Conservation (phyloP, 306 rosid species). For the Boehmeria nivea region DNA sequence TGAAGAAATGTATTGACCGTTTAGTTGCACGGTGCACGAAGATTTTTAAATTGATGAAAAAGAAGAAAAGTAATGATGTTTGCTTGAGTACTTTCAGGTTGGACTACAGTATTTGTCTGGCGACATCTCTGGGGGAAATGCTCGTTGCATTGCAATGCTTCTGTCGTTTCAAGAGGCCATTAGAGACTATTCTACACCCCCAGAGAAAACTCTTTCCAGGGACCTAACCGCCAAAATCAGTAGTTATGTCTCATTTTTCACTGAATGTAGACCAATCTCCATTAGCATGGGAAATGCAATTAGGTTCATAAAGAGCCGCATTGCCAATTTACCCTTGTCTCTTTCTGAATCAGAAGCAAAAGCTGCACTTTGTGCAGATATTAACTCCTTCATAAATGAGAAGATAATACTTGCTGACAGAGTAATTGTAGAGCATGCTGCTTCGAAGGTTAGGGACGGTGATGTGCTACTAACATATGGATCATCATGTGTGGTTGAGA, state of each 20-base stretch:
- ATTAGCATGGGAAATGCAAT: slow-evolving; percentile 89
- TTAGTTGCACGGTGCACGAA: too few relatives aligned
- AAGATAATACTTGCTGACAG: slow-evolving; percentile 77
- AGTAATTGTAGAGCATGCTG: slow-evolving; percentile 76
- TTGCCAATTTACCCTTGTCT: slow-evolving; percentile 49
- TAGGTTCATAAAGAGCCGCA: slow-evolving; percentile 58
- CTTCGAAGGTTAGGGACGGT: slow-evolving; percentile 65
- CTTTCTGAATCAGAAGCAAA: slow-evolving; percentile 71
- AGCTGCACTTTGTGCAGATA: slow-evolving; percentile 57
- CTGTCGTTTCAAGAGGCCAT: slow-evolving; percentile 74
- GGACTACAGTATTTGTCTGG: slow-evolving; percentile 71
- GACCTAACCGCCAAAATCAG: slow-evolving; percentile 74
- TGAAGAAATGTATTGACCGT: background rate
- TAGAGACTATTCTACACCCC: slow-evolving; percentile 70
- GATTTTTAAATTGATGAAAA: too few relatives aligned
- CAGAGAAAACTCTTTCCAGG: slow-evolving; percentile 52
- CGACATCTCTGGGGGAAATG: slow-evolving; percentile 67
- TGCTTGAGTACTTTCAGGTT: slow-evolving; percentile 48
- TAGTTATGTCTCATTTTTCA: slow-evolving; percentile 68
- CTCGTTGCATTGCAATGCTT: slow-evolving; percentile 85
- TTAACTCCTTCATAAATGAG: slow-evolving; percentile 60
- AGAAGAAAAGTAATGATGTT: too few relatives aligned
- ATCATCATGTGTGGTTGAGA: slow-evolving; percentile 66
- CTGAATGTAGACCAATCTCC: slow-evolving; percentile 82
- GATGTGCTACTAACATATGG: slow-evolving; percentile 87